phyloP scores from a whole-genome alignment of 371 early-diverging fungal genomes.

The Mucor indicus region DNA sequence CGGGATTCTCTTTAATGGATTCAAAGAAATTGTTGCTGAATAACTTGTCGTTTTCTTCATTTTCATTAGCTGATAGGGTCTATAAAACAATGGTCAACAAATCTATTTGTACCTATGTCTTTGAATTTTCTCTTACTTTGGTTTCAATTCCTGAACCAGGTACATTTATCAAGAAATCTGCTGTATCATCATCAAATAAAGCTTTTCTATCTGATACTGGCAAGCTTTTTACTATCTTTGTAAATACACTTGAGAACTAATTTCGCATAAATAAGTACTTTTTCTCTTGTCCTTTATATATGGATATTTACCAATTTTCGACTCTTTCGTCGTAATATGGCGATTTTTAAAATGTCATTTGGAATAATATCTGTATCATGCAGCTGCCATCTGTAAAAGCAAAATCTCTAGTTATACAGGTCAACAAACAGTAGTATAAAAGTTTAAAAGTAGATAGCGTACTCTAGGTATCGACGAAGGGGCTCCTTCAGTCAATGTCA shows the following conservation, averaged over 20 bases:
- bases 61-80: no score
- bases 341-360: slow-evolving; percentile 14
- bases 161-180: not conserved
- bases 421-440: not conserved
- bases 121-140: not conserved
- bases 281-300: not conserved
- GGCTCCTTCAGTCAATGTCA: slow-evolving; percentile 5
- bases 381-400: slow-evolving; percentile 60
- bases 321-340: slow-evolving; percentile 20
- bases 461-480: slow-evolving; percentile 12
- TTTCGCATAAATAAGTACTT: not conserved
- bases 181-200: slow-evolving; percentile 4
- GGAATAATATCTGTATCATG: slow-evolving; percentile 43
- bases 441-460: not conserved
- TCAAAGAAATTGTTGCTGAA: not conserved
- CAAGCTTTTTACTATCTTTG: slow-evolving; percentile 8
- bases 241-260: slow-evolving; percentile 15
- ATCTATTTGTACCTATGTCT: not conserved
- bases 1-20: not conserved
- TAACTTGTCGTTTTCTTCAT: no score
- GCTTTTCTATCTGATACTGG: not conserved
- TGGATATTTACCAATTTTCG: slow-evolving; percentile 20
- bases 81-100: no score
- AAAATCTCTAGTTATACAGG: slow-evolving; percentile 27
- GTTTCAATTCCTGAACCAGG: no score